Percentiles rank a stretch among this genome's conserved stretches.
Evolutionary conservation across 768 basidiomycete species (phyloP).

Genomic region (Tulasnella sp.): DNA sequence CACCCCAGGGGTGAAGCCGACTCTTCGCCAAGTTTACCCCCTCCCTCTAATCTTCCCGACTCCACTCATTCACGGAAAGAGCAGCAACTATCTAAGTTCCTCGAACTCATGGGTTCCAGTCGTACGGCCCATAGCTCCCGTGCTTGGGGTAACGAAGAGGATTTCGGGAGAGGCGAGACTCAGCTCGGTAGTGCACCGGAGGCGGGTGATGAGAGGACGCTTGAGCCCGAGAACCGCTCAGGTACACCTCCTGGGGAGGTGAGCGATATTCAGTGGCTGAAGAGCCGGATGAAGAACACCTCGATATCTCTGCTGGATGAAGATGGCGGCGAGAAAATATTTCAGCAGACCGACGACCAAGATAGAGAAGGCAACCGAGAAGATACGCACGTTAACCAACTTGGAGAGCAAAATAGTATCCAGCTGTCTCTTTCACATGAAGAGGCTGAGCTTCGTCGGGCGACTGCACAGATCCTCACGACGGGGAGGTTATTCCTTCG

Average conservation of each 20-base stretch:
- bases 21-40: not conserved
- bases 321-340: conserved; percentile 38
- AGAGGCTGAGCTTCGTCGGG: conserved; percentile 29
- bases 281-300: conserved; percentile 48
- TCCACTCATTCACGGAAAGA: conserved; percentile 34
- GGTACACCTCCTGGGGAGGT: conserved; percentile 37
- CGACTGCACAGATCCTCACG: conserved; percentile 51
- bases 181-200: conserved; percentile 20
- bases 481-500: conserved; percentile 86
- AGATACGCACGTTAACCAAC: no score
- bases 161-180: conserved; percentile 29
- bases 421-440: not conserved
- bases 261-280: conserved; percentile 76
- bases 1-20: not conserved
- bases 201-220: not conserved
- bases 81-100: conserved; percentile 38
- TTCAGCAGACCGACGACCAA: conserved; percentile 23
- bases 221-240: not conserved
- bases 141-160: conserved; percentile 58
- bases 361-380: conserved; percentile 24
- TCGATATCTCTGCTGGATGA: conserved; percentile 55
- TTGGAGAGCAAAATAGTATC: no score
- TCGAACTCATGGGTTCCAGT: not conserved
- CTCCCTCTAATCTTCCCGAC: not conserved
- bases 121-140: conserved; percentile 45